phyloP scores from a whole-genome alignment of 176 grass and related monocot genomes.

The Aegilops bicornis region DNA sequence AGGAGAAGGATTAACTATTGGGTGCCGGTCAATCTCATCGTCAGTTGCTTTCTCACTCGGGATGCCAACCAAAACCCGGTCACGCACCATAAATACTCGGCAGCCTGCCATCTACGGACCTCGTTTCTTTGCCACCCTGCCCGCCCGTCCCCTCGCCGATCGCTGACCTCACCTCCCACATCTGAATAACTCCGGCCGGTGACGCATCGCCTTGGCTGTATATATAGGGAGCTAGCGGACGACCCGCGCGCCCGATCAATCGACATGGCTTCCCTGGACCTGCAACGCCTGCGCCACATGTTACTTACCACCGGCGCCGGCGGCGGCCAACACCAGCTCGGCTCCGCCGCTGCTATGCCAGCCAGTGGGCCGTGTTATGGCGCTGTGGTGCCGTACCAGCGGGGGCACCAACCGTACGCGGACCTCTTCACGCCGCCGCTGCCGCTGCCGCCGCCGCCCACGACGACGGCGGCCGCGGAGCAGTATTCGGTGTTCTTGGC shows the following conservation, averaged over 20 bases:
- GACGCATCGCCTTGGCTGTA: background rate
- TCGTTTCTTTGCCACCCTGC: slow-evolving; percentile 9
- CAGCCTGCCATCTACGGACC: background rate
- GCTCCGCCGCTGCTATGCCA: background rate
- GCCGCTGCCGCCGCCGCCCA: background rate
- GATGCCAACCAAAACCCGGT: background rate
- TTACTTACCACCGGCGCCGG: background rate
- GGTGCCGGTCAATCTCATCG: background rate
- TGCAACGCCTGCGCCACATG: slow-evolving; percentile 39
- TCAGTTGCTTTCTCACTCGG: slow-evolving; percentile 9
- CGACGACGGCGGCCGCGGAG: background rate
- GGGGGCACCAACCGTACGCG: background rate
- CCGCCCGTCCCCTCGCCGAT: background rate
- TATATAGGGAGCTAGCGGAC: background rate
- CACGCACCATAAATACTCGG: slow-evolving; percentile 32
- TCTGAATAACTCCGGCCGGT: background rate
- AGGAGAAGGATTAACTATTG: background rate
- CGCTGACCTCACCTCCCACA: slow-evolving; percentile 7
- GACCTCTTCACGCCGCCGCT: background rate
- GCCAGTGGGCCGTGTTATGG: background rate
- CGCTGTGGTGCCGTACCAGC: background rate
- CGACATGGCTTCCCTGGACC: slow-evolving; percentile 60
- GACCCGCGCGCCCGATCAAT: background rate
- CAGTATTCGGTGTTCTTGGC: slow-evolving; percentile 10
- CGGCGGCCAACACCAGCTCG: slow-evolving; percentile 1